Evolutionary conservation across 352 stramenopile species (phyloP).

Genomic region (Phytophthora chlamydospora): DNA sequence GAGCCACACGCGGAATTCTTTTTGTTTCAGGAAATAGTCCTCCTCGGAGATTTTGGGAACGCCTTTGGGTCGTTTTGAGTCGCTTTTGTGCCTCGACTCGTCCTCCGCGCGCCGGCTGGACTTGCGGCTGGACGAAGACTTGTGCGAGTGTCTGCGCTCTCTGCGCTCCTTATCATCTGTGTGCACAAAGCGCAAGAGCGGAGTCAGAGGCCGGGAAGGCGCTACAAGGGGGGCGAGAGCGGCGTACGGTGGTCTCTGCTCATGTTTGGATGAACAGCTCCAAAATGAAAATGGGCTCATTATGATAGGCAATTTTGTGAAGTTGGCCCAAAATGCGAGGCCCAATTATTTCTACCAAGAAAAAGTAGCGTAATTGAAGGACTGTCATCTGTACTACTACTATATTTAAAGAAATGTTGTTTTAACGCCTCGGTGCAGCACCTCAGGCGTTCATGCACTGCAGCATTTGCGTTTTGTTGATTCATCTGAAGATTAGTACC

Average conservation of each 20-base stretch:
- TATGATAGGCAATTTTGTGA: too few species aligned
- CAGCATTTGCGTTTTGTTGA: too few species aligned
- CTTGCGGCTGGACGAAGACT: conserved; percentile 22
- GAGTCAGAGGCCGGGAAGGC: background rate
- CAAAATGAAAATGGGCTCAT: too few species aligned
- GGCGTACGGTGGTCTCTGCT: conserved; percentile 16
- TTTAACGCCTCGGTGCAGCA: too few species aligned
- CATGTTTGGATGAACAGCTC: background rate
- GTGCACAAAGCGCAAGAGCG: background rate
- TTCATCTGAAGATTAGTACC: too few species aligned
- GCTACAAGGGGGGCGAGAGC: background rate
- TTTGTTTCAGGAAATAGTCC: conserved; percentile 73
- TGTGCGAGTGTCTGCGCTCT: conserved; percentile 26
- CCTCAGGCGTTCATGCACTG: too few species aligned
- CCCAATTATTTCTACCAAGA: too few species aligned
- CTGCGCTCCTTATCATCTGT: conserved; percentile 16
- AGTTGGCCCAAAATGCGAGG: too few species aligned
- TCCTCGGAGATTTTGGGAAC: conserved; percentile 47
- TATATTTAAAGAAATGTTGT: too few species aligned
- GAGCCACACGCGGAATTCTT: conserved; percentile 81
- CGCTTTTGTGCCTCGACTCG: conserved; percentile 32
- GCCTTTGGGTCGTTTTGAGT: conserved; percentile 33
- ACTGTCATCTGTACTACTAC: too few species aligned
- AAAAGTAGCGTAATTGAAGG: too few species aligned
- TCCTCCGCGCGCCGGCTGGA: conserved; percentile 36